These are phyloP conservation scores for Rugosomyces carneus DNA, from an alignment of 1,284 basidiomycete species.

Conservation along the genomic window DNA sequence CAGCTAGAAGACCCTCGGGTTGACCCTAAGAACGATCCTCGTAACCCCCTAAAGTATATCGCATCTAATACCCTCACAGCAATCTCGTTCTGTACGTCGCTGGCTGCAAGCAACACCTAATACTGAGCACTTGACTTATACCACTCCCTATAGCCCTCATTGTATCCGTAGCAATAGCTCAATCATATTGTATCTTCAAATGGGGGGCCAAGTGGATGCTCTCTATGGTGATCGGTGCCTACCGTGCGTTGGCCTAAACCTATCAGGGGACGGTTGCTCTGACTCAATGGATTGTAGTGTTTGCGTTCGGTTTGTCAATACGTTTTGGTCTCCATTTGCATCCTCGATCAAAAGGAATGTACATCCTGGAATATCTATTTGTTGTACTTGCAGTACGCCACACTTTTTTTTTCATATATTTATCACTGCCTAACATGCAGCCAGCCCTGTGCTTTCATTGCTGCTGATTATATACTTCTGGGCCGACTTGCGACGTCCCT, in stretches of 20 bases:
- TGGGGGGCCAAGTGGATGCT: constrained; percentile 59
- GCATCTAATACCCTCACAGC: constrained; percentile 50
- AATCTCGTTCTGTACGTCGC: constrained; percentile 41
- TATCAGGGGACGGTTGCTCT: too few species aligned
- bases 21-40: constrained; percentile 47
- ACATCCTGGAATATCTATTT: constrained; percentile 56
- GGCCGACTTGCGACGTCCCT: constrained; percentile 10
- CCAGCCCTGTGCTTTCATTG: constrained; percentile 50
- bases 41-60: constrained; percentile 57
- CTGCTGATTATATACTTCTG: constrained; percentile 13
- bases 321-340: constrained; percentile 44
- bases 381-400: constrained; percentile 53
- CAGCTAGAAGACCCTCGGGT: constrained; percentile 13
- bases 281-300: constrained; percentile 38
- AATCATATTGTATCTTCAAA: constrained; percentile 41
- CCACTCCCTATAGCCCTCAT: constrained; percentile 35
- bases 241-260: too few species aligned
- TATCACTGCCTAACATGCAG: neutral
- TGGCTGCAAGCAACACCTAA: neutral
- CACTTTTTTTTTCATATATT: neutral
- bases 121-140: neutral
- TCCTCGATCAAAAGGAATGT: constrained; percentile 41
- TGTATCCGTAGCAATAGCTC: constrained; percentile 39
- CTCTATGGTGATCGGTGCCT: constrained; percentile 58
- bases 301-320: constrained; percentile 44